These are phyloP conservation scores for Alternaria ethzedia DNA, from an alignment of 2,329 filamentous ascomycete species.

Conservation along the genomic window DNA sequence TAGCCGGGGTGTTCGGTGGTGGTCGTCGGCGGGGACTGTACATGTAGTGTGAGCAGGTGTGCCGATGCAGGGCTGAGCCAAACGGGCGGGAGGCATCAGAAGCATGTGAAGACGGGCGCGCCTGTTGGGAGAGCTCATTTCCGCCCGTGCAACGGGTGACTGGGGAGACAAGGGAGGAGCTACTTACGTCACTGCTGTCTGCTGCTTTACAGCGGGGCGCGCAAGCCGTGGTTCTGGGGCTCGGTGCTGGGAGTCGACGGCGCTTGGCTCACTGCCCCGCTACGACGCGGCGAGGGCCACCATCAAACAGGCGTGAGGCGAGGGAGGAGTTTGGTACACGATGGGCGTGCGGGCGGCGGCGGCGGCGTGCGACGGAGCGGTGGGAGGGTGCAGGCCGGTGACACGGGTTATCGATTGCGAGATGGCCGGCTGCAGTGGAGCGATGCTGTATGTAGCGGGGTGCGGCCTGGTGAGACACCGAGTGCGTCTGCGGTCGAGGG, in stretches of 20 bases:
- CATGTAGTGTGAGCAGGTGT: constrained; percentile 11
- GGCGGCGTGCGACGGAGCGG: constrained; percentile 1
- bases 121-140: neutral
- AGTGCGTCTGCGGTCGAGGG: neutral
- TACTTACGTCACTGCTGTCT: constrained; percentile 15
- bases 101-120: constrained; percentile 7
- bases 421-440: constrained; percentile 8
- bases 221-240: constrained; percentile 15
- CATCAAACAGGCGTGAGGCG: constrained; percentile 11
- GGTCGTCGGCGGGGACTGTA: constrained; percentile 4
- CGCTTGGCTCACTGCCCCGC: constrained; percentile 23
- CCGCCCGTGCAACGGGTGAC: neutral
- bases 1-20: constrained; percentile 1
- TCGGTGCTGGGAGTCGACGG: constrained; percentile 1
- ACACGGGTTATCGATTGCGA: constrained; percentile 3
- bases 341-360: neutral
- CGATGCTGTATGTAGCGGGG: constrained; percentile 10
- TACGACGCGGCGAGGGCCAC: constrained; percentile 16
- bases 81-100: neutral
- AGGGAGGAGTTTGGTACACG: neutral
- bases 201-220: constrained; percentile 11
- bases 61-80: constrained; percentile 11
- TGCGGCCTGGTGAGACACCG: neutral
- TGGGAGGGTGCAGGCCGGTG: constrained; percentile 7
- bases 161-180: neutral